These are phyloP conservation scores for Akanthomyces dipterigenus DNA, from an alignment of 2,329 filamentous ascomycete genomes.

Conservation along the genomic window DNA sequence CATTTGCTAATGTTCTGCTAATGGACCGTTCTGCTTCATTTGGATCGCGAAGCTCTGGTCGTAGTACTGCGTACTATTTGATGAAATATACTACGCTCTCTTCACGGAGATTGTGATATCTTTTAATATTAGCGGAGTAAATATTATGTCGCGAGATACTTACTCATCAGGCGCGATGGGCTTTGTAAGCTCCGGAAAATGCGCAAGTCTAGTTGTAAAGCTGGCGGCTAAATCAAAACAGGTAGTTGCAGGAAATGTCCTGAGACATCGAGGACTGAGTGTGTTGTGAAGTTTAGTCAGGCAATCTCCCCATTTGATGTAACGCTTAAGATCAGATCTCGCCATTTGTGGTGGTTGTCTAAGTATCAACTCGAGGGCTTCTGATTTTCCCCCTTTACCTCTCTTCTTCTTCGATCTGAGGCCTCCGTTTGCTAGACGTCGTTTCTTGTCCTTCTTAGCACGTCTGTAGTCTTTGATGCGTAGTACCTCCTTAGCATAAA, in stretches of 20 bases:
- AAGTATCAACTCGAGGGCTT: background rate
- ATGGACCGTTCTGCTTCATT: too few relatives aligned
- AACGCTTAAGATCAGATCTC: background rate
- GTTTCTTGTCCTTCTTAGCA: background rate
- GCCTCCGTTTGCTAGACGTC: background rate
- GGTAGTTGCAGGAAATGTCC: background rate
- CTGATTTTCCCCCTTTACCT: background rate
- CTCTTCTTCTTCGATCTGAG: background rate
- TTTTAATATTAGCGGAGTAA: too few relatives aligned
- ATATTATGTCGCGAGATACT: background rate
- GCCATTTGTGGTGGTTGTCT: background rate
- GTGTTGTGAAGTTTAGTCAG: background rate
- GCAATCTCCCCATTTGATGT: background rate
- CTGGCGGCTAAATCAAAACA: background rate
- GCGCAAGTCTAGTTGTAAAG: background rate
- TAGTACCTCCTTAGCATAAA: background rate
- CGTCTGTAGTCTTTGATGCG: background rate
- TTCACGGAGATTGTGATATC: too few relatives aligned
- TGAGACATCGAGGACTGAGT: background rate
- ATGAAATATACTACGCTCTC: too few relatives aligned
- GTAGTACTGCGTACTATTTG: too few relatives aligned
- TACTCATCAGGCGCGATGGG: background rate
- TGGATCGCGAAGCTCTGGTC: too few relatives aligned
- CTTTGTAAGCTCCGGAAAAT: background rate
- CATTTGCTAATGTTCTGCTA: too few relatives aligned